Base-by-base conservation (phyloP, 495 filamentous ascomycete species). In the Lophiostoma macrostomum region DNA sequence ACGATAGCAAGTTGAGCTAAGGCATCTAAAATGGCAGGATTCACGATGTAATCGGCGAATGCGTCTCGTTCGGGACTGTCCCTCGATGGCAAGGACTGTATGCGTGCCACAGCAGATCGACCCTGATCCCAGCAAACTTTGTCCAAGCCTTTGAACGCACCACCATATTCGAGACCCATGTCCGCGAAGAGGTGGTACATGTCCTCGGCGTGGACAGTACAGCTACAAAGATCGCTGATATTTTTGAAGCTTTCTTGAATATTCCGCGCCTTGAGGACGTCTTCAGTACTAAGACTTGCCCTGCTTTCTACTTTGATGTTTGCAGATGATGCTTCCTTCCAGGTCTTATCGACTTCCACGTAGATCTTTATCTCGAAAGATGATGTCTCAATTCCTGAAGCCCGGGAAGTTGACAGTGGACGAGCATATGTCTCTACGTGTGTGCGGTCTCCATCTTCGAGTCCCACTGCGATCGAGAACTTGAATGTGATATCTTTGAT, bases 121-220 rank as follows among this genome's bases (percentile, higher is more conserved):
- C 14, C 3, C 13, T 18, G n/a, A 16, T 28, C 22, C 42, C 42
- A 45, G 8, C 19, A 18, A 3, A 45, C 42, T 25, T 45, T 24
- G 12, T 25, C 11, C 3, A 45, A 16, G 24, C 22, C 42, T 30
- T 45, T 23, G 14, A 45, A 45, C 8, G 22, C 3, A 6, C 7
- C 11, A 5, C 42, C 42, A 25, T 45, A 45, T 45, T 45, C 24
- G 3, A 45, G 8, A 4, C 42, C 42, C 42, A 45, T 45, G 12
- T 31, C 16, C 24, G 42, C 11, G 5, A 45, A 16, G 14, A 7
- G 22, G 5, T 19, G 25, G 19, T 45, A 45, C 10, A 45, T 22
- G 10, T 5, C 8, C 10, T 6, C 10, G 22, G 42, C 7, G 11
- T 45, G n/a, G 10, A 45, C 25, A 5, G 13, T 7, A 7, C 35